These are phyloP conservation scores for Eimeria tenella DNA, from an alignment of 169 alveolate genomes.

Conservation along the genomic window DNA sequence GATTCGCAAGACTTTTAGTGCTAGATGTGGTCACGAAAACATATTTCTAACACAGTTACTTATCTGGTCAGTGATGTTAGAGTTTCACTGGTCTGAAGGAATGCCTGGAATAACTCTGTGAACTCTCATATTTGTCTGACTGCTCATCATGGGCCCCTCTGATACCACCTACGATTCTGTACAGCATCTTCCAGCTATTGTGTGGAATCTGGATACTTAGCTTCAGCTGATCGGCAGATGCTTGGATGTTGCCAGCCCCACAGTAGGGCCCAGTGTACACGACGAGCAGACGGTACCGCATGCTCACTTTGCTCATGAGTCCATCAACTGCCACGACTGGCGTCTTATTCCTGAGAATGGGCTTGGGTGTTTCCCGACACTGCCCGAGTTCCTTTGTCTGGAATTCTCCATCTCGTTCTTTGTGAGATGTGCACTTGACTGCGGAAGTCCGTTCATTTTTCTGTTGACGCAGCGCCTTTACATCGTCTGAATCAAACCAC, in stretches of 20 bases:
- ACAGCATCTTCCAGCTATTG: not conserved
- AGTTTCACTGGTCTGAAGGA: too few relatives aligned
- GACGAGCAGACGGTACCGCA: not conserved
- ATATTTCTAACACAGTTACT: too few relatives aligned
- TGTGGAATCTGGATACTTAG: not conserved
- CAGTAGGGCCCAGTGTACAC: too few relatives aligned
- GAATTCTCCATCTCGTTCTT: not conserved
- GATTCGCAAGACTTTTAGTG: not conserved
- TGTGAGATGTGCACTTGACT: not conserved
- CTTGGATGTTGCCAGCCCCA: too few relatives aligned
- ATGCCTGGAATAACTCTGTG: too few relatives aligned
- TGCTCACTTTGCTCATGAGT: not conserved
- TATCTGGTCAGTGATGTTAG: too few relatives aligned
- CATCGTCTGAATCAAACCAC: slow-evolving; percentile 31
- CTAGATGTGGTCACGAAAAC: not conserved
- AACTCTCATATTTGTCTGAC: too few relatives aligned
- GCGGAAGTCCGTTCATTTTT: not conserved
- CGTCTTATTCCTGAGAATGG: slow-evolving; percentile 30
- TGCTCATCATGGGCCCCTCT: not conserved
- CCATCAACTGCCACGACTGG: not conserved
- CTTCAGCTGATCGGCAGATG: too few relatives aligned
- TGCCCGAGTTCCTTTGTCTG: not conserved
- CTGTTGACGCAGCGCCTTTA: slow-evolving; percentile 12
- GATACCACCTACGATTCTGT: not conserved
- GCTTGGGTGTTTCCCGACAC: not conserved